phyloP scores from a whole-genome alignment of 345 rosid genomes.

The Noccaea bulbosa region DNA sequence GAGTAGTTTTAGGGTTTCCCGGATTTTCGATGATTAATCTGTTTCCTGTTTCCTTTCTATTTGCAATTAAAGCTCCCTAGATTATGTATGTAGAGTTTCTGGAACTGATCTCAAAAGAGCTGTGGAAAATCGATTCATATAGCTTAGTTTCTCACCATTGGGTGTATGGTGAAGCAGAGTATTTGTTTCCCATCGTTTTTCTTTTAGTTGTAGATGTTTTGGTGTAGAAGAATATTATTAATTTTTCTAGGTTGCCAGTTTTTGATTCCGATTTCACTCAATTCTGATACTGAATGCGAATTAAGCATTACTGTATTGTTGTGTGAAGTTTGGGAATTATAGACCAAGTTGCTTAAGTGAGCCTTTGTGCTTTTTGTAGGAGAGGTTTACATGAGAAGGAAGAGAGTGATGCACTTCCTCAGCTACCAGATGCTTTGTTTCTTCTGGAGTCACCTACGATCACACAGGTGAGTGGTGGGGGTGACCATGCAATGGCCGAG shows the following conservation, averaged over 20 bases:
- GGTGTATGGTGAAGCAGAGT: constrained; percentile 1
- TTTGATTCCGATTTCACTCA: constrained; percentile 7
- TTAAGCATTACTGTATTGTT: constrained; percentile 7
- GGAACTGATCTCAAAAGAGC: not conserved
- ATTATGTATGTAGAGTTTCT: constrained; percentile 1
- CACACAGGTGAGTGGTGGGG: constrained; percentile 38
- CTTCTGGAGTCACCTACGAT: constrained; percentile 63
- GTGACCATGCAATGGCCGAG: constrained; percentile 76
- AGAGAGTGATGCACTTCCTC: constrained; percentile 42
- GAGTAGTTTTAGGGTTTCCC: constrained; percentile 32
- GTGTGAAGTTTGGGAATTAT: not conserved
- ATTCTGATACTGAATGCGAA: constrained; percentile 1
- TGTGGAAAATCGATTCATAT: constrained; percentile 6
- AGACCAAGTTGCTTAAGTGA: constrained; percentile 3
- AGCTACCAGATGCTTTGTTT: constrained; percentile 84
- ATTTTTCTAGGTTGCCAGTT: constrained; percentile 6
- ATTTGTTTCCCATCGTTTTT: not conserved
- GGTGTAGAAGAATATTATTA: not conserved
- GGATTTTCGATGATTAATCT: not conserved
- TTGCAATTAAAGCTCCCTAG: not conserved
- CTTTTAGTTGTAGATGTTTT: too few relatives aligned
- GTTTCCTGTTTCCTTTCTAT: not conserved
- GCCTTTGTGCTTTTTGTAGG: constrained; percentile 41
- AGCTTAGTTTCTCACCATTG: constrained; percentile 13
- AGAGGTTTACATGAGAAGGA: constrained; percentile 31